Evolutionary conservation across 345 rosid species (phyloP).

Genomic region (Angophora floribunda): DNA sequence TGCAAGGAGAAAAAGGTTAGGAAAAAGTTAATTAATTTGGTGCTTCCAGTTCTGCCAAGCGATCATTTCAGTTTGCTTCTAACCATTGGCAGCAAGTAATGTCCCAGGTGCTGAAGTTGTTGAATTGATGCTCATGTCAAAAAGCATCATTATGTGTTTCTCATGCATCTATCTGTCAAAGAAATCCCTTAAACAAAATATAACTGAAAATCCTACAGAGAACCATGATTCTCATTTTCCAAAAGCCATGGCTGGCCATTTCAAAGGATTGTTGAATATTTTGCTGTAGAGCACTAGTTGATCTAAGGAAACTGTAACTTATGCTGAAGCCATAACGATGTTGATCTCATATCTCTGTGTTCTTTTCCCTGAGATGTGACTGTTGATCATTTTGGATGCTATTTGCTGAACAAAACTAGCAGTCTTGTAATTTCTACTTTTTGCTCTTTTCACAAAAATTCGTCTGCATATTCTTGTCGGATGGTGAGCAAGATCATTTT

Average conservation of each 20-base stretch:
- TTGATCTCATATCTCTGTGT: background rate
- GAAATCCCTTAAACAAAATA: too few species aligned
- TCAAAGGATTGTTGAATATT: too few species aligned
- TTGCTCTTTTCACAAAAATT: background rate
- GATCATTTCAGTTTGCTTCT: slow-evolving; percentile 88
- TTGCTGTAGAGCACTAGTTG: background rate
- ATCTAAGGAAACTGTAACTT: background rate
- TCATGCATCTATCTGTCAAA: background rate
- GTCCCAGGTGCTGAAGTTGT: background rate
- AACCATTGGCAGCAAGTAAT: slow-evolving; percentile 31
- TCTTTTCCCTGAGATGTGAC: background rate
- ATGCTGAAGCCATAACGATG: background rate
- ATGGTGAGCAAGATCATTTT: background rate
- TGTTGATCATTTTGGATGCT: background rate
- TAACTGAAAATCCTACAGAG: too few species aligned
- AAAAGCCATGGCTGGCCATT: background rate
- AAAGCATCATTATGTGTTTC: background rate
- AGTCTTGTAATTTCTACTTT: background rate
- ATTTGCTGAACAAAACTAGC: background rate
- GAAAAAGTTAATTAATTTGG: slow-evolving; percentile 58
- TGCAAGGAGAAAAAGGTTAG: slow-evolving; percentile 73
- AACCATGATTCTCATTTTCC: background rate
- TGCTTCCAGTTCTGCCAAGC: slow-evolving; percentile 90
- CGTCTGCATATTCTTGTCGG: background rate
- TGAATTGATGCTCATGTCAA: background rate